Evolutionary conservation across 129 eudicot species (phyloP).

Genomic region (Erigeron canadensis): DNA sequence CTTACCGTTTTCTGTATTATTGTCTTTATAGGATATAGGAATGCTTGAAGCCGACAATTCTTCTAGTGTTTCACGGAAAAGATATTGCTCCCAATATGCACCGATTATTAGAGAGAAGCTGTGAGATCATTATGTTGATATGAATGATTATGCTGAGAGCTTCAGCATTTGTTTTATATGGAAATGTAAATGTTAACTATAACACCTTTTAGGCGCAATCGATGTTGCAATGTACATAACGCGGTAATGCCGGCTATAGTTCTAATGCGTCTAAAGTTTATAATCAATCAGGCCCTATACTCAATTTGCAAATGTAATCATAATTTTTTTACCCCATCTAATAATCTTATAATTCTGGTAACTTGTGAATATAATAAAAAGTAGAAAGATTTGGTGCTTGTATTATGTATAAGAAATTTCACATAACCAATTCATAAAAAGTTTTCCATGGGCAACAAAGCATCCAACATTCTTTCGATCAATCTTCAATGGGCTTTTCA

Average conservation of each 20-base stretch:
- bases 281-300: too few relatives aligned
- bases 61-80: too few relatives aligned
- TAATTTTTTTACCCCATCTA: too few relatives aligned
- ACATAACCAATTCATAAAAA: constrained; percentile 56
- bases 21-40: too few relatives aligned
- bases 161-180: neutral
- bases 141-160: neutral
- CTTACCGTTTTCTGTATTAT: too few relatives aligned
- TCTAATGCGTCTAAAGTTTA: neutral
- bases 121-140: neutral
- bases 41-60: too few relatives aligned
- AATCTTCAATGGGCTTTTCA: constrained; percentile 64
- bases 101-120: neutral
- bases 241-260: neutral
- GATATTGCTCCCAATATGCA: too few relatives aligned
- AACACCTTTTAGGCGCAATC: neutral
- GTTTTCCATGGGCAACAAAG: constrained; percentile 67
- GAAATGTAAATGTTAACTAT: constrained; percentile 2
- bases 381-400: neutral
- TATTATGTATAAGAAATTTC: constrained; percentile 11
- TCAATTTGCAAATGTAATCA: too few relatives aligned
- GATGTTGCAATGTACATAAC: neutral
- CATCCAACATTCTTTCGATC: constrained; percentile 73
- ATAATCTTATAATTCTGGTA: neutral
- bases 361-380: neutral